phyloP scores from a whole-genome alignment of 495 filamentous ascomycete species.

The Halenospora varia region DNA sequence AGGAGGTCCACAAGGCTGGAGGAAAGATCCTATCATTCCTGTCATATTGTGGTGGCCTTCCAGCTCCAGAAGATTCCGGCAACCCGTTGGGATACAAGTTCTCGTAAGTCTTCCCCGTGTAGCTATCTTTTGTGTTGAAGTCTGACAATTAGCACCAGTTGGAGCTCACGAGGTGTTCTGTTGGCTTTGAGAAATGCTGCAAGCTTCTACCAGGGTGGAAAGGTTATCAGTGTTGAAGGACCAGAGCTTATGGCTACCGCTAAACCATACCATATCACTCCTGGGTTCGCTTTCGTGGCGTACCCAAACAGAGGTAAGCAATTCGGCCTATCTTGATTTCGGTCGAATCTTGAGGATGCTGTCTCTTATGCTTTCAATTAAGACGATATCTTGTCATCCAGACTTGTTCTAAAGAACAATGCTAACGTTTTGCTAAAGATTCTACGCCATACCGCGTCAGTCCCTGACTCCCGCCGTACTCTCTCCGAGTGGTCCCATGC shows the following conservation, averaged over 20 bases:
- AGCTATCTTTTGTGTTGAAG: neutral
- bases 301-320: constrained; percentile 56
- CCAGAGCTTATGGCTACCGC: constrained; percentile 79
- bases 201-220: constrained; percentile 75
- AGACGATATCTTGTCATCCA: neutral
- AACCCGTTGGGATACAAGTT: constrained; percentile 98
- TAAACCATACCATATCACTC: constrained; percentile 87
- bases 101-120: constrained; percentile 60
- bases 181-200: constrained; percentile 84
- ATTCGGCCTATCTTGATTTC: neutral
- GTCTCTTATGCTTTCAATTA: constrained; percentile 40
- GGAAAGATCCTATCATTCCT: constrained; percentile 83
- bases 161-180: constrained; percentile 64
- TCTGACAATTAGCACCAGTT: neutral
- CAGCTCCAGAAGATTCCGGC: constrained; percentile 75
- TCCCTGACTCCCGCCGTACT: neutral
- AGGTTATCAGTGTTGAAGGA: constrained; percentile 57
- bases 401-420: neutral
- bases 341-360: constrained; percentile 52
- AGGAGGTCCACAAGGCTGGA: constrained; percentile 44
- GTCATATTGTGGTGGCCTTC: constrained; percentile 86
- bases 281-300: constrained; percentile 79
- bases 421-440: constrained; percentile 37
- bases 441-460: constrained; percentile 60
- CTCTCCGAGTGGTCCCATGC: neutral